phyloP scores from a whole-genome alignment of 352 stramenopile genomes.

The Aphanomyces invadans region DNA sequence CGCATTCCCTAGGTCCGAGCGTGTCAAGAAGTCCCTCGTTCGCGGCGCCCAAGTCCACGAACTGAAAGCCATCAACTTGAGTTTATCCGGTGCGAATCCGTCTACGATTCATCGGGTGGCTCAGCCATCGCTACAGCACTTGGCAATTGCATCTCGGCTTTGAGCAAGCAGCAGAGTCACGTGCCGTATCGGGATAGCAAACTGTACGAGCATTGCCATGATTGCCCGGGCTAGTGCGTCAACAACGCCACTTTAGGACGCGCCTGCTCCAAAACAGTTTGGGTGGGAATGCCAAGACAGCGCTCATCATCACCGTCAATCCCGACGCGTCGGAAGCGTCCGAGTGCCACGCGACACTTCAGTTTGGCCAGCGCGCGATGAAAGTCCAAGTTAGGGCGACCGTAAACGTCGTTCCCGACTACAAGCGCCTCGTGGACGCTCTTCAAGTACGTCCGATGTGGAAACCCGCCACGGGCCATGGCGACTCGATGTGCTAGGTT shows the following conservation, averaged over 20 bases:
- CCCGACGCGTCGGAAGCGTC: slow-evolving; percentile 36
- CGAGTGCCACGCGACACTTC: slow-evolving; percentile 57
- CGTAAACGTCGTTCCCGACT: slow-evolving; percentile 57
- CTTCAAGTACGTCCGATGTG: slow-evolving; percentile 29
- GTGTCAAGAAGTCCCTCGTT: slow-evolving; percentile 57
- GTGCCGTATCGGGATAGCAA: slow-evolving; percentile 72
- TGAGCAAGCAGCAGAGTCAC: slow-evolving; percentile 49
- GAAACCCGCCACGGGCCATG: slow-evolving; percentile 24
- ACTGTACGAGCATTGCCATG: slow-evolving; percentile 33
- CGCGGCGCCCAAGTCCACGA: slow-evolving; percentile 55
- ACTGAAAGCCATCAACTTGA: slow-evolving; percentile 67
- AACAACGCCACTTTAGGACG: too few relatives aligned
- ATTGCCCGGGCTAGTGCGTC: too few relatives aligned
- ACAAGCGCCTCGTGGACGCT: slow-evolving; percentile 56
- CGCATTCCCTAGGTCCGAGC: slow-evolving; percentile 38
- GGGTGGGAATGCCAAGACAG: slow-evolving; percentile 64
- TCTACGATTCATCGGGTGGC: too few relatives aligned
- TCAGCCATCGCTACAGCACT: slow-evolving; percentile 31
- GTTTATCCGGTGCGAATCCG: slow-evolving; percentile 39
- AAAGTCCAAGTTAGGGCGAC: slow-evolving; percentile 52
- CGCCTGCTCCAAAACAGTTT: slow-evolving; percentile 58
- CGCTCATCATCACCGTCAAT: slow-evolving; percentile 54
- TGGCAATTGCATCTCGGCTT: slow-evolving; percentile 63
- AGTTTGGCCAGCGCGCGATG: slow-evolving; percentile 71
- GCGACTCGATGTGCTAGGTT: too few relatives aligned